These are phyloP conservation scores for Globisporangium uncinulatum DNA, from an alignment of 352 stramenopile species.

Conservation along the genomic window DNA sequence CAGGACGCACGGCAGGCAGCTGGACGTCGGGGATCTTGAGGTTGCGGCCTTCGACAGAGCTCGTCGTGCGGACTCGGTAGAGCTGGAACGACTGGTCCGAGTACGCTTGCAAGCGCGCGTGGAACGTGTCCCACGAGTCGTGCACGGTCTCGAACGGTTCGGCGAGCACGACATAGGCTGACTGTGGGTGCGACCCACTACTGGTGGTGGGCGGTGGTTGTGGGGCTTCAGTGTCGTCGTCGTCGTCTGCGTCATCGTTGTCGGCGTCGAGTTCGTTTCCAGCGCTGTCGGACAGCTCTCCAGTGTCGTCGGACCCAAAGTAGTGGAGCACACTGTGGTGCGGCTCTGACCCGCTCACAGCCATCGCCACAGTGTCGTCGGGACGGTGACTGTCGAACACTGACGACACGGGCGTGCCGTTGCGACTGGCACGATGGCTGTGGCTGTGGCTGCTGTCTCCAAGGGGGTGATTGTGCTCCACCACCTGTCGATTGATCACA, in stretches of 20 bases:
- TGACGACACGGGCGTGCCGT: neutral
- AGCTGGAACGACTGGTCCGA: slow-evolving; percentile 64
- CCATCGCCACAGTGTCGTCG: neutral
- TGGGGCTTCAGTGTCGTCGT: neutral
- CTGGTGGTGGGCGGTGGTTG: neutral
- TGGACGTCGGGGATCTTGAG: slow-evolving; percentile 60
- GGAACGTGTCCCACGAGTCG: slow-evolving; percentile 67
- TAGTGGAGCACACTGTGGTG: slow-evolving; percentile 1
- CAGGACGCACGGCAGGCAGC: neutral
- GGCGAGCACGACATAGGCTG: slow-evolving; percentile 56
- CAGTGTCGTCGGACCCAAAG: neutral
- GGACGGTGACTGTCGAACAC: neutral
- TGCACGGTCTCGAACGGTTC: slow-evolving; percentile 47
- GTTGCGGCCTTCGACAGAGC: slow-evolving; percentile 59
- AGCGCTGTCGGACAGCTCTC: neutral
- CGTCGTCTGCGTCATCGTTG: neutral
- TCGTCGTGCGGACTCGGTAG: slow-evolving; percentile 73
- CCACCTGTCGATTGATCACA: slow-evolving; percentile 61
- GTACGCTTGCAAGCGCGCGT: slow-evolving; percentile 49
- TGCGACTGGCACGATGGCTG: neutral
- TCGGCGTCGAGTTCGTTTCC: neutral
- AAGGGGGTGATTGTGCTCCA: slow-evolving; percentile 55
- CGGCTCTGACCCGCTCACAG: neutral
- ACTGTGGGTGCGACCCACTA: neutral
- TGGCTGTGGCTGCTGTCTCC: neutral